Evolutionary conservation across 2,329 filamentous ascomycete genomes (phyloP).

Genomic region (Calonectria hawksworthii): DNA sequence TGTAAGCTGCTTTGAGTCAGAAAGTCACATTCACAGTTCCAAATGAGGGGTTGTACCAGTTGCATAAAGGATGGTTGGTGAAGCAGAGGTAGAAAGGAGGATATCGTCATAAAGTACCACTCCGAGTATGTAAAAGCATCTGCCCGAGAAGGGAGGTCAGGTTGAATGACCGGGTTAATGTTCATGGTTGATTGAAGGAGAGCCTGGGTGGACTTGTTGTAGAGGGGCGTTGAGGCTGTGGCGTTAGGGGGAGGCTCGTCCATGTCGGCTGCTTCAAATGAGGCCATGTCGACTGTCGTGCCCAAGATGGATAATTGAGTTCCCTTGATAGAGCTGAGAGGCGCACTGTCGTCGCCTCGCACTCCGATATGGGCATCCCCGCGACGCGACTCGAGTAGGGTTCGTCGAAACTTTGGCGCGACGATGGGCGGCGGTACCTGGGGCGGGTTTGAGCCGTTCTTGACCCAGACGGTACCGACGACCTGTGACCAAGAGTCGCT

Average conservation of each 20-base stretch:
- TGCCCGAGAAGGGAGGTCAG: conserved; percentile 73
- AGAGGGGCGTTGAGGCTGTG: conserved; percentile 61
- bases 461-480: conserved; percentile 52
- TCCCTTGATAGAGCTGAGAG: conserved; percentile 80
- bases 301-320: conserved; percentile 84
- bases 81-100: conserved; percentile 81
- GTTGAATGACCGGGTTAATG: conserved; percentile 68
- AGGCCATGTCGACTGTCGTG: conserved; percentile 82
- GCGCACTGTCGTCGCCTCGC: conserved; percentile 73
- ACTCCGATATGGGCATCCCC: conserved; percentile 78
- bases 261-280: conserved; percentile 76
- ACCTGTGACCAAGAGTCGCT: conserved; percentile 51
- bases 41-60: conserved; percentile 64
- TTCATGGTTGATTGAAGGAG: conserved; percentile 77
- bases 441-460: conserved; percentile 40
- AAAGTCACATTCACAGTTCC: neutral
- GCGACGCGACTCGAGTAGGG: conserved; percentile 57
- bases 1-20: conserved; percentile 60
- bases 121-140: conserved; percentile 78
- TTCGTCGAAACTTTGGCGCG: conserved; percentile 48
- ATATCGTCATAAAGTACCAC: conserved; percentile 82
- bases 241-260: conserved; percentile 65
- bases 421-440: conserved; percentile 31
- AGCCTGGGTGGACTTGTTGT: conserved; percentile 80
- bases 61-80: conserved; percentile 81